Evolutionary conservation across 2,329 filamentous ascomycete genomes (phyloP).

Genomic region (Cordyceps javanica): DNA sequence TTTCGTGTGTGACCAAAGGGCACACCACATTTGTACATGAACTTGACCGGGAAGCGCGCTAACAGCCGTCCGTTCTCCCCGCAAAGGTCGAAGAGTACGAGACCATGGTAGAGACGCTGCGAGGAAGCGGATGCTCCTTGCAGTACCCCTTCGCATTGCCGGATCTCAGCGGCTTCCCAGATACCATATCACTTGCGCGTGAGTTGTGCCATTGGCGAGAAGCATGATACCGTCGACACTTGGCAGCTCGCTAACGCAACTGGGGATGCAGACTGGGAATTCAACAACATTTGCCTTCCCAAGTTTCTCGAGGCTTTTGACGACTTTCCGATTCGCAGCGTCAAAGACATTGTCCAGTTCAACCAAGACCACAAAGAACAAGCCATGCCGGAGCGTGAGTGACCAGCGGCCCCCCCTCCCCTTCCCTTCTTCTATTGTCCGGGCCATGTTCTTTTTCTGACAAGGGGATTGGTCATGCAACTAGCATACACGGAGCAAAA

Average conservation of each 20-base stretch:
- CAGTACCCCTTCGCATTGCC: conserved; percentile 5
- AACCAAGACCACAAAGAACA: conserved; percentile 21
- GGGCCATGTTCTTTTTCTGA: too few relatives aligned
- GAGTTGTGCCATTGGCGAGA: background rate
- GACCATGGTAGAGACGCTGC: conserved; percentile 1
- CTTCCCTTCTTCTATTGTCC: too few relatives aligned
- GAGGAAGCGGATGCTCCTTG: background rate
- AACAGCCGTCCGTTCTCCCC: background rate
- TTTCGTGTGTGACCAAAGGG: too few relatives aligned
- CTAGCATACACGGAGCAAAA: conserved; percentile 16
- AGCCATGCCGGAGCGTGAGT: conserved; percentile 16
- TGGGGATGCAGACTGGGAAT: conserved; percentile 19
- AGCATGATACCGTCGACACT: background rate
- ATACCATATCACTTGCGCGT: conserved; percentile 13
- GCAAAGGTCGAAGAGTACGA: conserved; percentile 12
- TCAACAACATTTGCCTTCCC: conserved; percentile 17
- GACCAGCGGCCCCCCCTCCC: background rate
- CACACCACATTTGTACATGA: too few relatives aligned
- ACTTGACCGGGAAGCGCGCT: background rate
- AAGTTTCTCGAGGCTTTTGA: conserved; percentile 17
- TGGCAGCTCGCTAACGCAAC: background rate
- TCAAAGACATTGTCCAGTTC: conserved; percentile 14
- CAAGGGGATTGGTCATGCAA: too few relatives aligned
- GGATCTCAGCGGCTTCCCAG: background rate
- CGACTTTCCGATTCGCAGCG: conserved; percentile 9